Evolutionary conservation across 140 eudicot genomes (phyloP).

Genomic region (Oenanthe javanica): DNA sequence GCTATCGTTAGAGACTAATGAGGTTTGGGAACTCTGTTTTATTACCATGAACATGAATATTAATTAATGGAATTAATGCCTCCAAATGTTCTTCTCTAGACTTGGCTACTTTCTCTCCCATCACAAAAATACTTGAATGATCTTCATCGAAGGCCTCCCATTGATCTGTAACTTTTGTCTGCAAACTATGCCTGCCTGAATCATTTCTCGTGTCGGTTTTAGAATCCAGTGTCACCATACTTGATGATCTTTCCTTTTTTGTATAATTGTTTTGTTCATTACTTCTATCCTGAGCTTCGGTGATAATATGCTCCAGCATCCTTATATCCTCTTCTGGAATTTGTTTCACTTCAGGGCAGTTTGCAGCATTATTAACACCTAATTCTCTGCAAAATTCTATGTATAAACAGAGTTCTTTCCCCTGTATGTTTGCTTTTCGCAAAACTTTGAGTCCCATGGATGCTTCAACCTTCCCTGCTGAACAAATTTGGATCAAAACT

Average conservation of each 20-base stretch:
- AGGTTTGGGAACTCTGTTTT: slow-evolving; percentile 6
- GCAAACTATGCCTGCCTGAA: slow-evolving; percentile 12
- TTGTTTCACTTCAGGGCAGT: slow-evolving; percentile 36
- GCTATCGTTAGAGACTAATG: slow-evolving; percentile 7
- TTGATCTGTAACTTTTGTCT: slow-evolving; percentile 43
- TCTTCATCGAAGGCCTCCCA: slow-evolving; percentile 78
- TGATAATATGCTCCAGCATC: slow-evolving; percentile 45
- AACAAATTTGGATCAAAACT: slow-evolving; percentile 24
- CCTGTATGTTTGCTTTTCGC: slow-evolving; percentile 47
- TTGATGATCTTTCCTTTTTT: slow-evolving; percentile 19
- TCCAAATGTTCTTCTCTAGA: background rate
- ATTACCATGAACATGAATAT: background rate
- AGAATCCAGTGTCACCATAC: slow-evolving; percentile 4
- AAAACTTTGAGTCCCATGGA: slow-evolving; percentile 34
- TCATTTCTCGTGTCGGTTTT: slow-evolving; percentile 4
- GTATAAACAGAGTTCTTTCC: slow-evolving; percentile 33
- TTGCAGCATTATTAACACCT: slow-evolving; percentile 46
- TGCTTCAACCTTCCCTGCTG: slow-evolving; percentile 47
- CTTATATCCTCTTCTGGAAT: slow-evolving; percentile 40
- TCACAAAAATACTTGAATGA: background rate
- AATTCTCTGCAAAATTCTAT: slow-evolving; percentile 47
- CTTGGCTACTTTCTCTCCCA: background rate
- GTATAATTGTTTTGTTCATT: background rate
- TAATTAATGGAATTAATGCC: background rate
- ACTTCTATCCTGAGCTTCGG: slow-evolving; percentile 8